Base-by-base conservation (phyloP, 208 protist species). In the Trypanosoma melophagium region DNA sequence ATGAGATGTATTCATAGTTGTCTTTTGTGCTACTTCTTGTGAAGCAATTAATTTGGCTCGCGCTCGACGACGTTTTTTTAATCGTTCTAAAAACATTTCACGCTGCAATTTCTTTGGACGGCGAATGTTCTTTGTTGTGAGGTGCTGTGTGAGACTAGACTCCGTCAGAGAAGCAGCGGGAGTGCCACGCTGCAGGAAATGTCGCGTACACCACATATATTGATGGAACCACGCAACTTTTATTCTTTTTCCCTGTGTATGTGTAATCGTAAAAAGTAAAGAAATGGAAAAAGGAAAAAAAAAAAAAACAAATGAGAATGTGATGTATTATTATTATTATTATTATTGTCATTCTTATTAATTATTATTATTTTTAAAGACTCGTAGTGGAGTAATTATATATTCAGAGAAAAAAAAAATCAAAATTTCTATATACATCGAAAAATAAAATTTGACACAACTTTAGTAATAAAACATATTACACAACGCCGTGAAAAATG, bases 91-190 rank as follows among this genome's bases (percentile, higher is more conserved):
- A 16, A 35, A 51, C 31, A 80, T 61, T 55, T 83, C 50, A 19
- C 65, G 57, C 5, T 25, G 31, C n/a, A 76, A 59, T n/a, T 70
- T 74, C 25, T 65, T 66, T 12, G 86, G 77, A 40, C 70, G 61
- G 25, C 86, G 83, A 3, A 86, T 57, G 51, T 81, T 71, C n/a
- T 86, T 83, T 17, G 74, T 90, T 0, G 74, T 77, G 4, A 87
- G 50, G 9, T 76, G 68, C 42, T 75, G 75, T 4, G 86, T 89
- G 13, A 74, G 70, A 19, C 80, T 78, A 9, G 71, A 75, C 7
- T 83, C 76, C 0, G 84, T 93, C 53, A 90, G 44, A 16, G 61
- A 47, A 25, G 14, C 41, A 52, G 14, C 17, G 35, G 47, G 45
- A 22, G 17, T 0, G 8, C 38, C 49, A 2, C 45, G 38, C 28